A percentile compares a stretch with the other conserved stretches of the same genome.
These are phyloP conservation scores for Plantago major DNA, from an alignment of 257 asterid species.

Conservation along the genomic window DNA sequence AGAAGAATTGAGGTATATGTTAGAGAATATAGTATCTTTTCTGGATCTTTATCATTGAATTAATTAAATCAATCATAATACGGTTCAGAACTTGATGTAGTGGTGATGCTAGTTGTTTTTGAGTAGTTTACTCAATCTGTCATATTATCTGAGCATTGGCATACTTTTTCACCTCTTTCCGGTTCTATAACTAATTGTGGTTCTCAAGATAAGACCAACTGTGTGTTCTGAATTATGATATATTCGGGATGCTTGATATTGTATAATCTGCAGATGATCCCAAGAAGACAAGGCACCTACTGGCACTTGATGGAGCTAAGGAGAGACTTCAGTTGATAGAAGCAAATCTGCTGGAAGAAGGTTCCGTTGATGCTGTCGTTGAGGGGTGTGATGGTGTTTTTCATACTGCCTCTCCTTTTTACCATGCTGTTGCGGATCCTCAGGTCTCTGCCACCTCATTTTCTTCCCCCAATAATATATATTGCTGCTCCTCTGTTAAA, in stretches of 20 bases:
- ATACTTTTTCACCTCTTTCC: too few relatives aligned
- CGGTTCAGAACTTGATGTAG: too few relatives aligned
- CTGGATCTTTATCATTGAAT: too few relatives aligned
- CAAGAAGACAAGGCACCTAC: slow-evolving; percentile 60
- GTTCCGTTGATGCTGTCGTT: slow-evolving; percentile 71
- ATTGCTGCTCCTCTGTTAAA: too few relatives aligned
- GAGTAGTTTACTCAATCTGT: too few relatives aligned
- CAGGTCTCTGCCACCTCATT: slow-evolving; percentile 46
- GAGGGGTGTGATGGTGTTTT: slow-evolving; percentile 89
- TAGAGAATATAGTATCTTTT: too few relatives aligned
- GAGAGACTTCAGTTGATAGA: slow-evolving; percentile 53
- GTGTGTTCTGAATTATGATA: too few relatives aligned
- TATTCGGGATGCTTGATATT: too few relatives aligned
- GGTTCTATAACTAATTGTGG: neutral
- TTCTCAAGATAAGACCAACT: neutral
- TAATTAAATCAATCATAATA: too few relatives aligned
- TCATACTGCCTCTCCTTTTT: slow-evolving; percentile 88
- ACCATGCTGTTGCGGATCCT: slow-evolving; percentile 47
- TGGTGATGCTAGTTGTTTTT: too few relatives aligned
- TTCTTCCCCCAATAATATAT: neutral
- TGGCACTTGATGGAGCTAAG: slow-evolving; percentile 76
- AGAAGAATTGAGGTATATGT: too few relatives aligned
- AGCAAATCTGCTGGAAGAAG: slow-evolving; percentile 74
- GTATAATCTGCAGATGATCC: slow-evolving; percentile 66
- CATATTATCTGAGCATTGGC: too few relatives aligned